Conservation (phyloP, 768 basidiomycete species). For the Fomitopsis serialis region DNA sequence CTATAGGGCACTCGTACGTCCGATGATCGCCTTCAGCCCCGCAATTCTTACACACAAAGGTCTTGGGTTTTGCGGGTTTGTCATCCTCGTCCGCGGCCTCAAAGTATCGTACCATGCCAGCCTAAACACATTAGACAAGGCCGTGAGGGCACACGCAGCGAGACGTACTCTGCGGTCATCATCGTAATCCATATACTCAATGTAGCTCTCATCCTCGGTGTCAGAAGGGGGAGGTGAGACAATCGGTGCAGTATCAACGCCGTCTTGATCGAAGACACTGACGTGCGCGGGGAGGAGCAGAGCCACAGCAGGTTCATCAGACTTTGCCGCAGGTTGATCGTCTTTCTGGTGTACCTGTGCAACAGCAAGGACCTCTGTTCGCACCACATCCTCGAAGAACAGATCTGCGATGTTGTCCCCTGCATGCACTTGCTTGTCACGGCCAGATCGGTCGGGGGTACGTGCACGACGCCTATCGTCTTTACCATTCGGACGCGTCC, state of each 20-base stretch:
- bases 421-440: background rate
- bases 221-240: conserved; percentile 39
- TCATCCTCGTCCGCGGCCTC: conserved; percentile 35
- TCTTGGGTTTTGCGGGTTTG: conserved; percentile 32
- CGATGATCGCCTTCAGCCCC: conserved; percentile 70
- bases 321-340: conserved; percentile 1
- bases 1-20: conserved; percentile 60
- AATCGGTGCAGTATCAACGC: conserved; percentile 35
- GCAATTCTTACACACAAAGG: conserved; percentile 68
- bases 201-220: conserved; percentile 59
- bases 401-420: conserved; percentile 12
- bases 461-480: conserved; percentile 18
- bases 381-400: conserved; percentile 48
- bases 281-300: conserved; percentile 71
- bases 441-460: conserved; percentile 16
- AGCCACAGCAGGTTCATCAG: conserved; percentile 7
- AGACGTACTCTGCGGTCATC: conserved; percentile 47
- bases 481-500: background rate
- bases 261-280: conserved; percentile 31
- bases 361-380: conserved; percentile 28
- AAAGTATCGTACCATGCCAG: conserved; percentile 58
- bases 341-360: conserved; percentile 15
- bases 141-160: background rate
- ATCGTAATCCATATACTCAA: conserved; percentile 76
- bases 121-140: conserved; percentile 27